These are phyloP conservation scores for Xerocomus minutiporus DNA, from an alignment of 1,284 basidiomycete species.

Conservation along the genomic window DNA sequence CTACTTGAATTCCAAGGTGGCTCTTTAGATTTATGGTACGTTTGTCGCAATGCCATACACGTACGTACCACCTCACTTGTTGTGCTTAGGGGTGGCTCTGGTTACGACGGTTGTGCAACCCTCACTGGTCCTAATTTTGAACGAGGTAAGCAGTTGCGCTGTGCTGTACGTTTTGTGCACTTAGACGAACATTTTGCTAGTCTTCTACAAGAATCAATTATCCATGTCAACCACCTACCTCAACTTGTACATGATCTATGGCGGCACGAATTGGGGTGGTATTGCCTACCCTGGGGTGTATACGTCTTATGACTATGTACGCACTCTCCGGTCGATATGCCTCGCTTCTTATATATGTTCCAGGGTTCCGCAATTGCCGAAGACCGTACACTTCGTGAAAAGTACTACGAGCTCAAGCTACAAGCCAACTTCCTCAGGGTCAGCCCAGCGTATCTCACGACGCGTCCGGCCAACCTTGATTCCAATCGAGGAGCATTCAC, in stretches of 20 bases:
- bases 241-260: slow-evolving; percentile 49
- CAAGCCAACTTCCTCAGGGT: slow-evolving; percentile 46
- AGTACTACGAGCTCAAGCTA: slow-evolving; percentile 48
- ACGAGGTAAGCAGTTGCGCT: slow-evolving; percentile 16
- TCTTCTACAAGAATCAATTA: slow-evolving; percentile 49
- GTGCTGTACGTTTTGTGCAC: neutral
- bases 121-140: slow-evolving; percentile 25
- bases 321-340: slow-evolving; percentile 3
- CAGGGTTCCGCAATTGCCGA: slow-evolving; percentile 48
- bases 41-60: neutral
- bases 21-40: slow-evolving; percentile 49
- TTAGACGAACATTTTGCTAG: slow-evolving; percentile 22
- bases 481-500: slow-evolving; percentile 42
- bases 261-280: slow-evolving; percentile 51
- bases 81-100: slow-evolving; percentile 20
- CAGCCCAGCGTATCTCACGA: slow-evolving; percentile 45
- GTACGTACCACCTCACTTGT: neutral
- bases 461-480: slow-evolving; percentile 39
- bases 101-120: slow-evolving; percentile 18
- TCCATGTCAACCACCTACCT: slow-evolving; percentile 45
- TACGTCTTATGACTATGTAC: slow-evolving; percentile 48
- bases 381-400: slow-evolving; percentile 45
- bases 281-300: slow-evolving; percentile 44
- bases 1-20: slow-evolving; percentile 51
- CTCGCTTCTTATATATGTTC: neutral